Percentiles rank a stretch among this genome's conserved stretches.
phyloP scores from a whole-genome alignment of 306 rosid genomes.

The Cicer judaicum region DNA sequence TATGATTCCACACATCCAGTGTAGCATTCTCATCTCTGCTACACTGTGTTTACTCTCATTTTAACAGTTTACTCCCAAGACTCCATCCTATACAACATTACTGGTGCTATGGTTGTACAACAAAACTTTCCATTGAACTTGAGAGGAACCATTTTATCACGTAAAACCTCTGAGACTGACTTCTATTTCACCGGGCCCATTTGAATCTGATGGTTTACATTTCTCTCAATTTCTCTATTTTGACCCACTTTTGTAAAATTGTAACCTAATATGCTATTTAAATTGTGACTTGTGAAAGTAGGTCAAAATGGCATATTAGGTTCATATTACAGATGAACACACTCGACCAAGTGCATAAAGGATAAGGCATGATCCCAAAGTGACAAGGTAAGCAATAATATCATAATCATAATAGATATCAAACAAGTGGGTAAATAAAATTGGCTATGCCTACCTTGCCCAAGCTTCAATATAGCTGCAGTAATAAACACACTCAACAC shows the following conservation, averaged over 20 bases:
- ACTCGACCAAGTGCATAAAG: slow-evolving; percentile 28
- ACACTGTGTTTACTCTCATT: not conserved
- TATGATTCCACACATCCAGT: not conserved
- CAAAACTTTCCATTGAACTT: not conserved
- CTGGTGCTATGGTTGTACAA: not conserved
- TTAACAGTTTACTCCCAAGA: not conserved
- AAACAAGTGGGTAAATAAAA: slow-evolving; percentile 23
- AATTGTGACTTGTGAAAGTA: slow-evolving; percentile 5
- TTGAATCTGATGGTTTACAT: not conserved
- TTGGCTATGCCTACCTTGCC: slow-evolving; percentile 69
- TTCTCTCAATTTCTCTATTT: not conserved
- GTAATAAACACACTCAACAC: slow-evolving; percentile 91
- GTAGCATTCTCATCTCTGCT: not conserved
- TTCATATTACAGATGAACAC: slow-evolving; percentile 3
- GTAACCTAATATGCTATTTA: not conserved
- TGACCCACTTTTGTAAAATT: not conserved
- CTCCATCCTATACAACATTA: not conserved
- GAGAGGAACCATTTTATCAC: not conserved
- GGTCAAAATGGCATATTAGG: slow-evolving; percentile 14
- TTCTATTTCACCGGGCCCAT: not conserved
- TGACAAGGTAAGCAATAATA: slow-evolving; percentile 25
- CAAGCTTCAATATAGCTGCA: slow-evolving; percentile 93
- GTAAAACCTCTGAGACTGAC: not conserved
- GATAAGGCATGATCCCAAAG: not conserved
- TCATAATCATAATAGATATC: slow-evolving; percentile 24